Percentiles rank a stretch among this genome's conserved stretches.
phyloP scores from a whole-genome alignment of 164 flowering plant genomes.

The Vitis amurensis region DNA sequence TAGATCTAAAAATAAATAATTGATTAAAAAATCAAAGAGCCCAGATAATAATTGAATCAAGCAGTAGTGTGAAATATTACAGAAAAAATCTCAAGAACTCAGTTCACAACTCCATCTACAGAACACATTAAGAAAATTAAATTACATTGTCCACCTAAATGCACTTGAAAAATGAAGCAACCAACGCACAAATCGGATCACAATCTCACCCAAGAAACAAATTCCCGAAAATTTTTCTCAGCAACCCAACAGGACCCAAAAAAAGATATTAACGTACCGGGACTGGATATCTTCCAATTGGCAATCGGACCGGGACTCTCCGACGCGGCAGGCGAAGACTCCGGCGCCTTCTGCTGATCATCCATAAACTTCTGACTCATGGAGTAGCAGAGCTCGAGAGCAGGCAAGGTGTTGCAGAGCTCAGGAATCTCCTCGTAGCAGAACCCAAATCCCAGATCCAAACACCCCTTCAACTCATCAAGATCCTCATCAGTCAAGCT shows the following conservation, averaged over 20 bases:
- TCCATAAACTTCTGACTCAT: conserved; percentile 79
- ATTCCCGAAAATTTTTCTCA: neutral
- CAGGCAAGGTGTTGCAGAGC: conserved; percentile 83
- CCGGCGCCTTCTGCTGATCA: conserved; percentile 55
- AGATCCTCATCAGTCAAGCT: conserved; percentile 79
- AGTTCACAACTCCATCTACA: neutral
- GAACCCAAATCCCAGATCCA: conserved; percentile 89
- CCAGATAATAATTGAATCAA: too few relatives aligned
- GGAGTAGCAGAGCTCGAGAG: conserved; percentile 89
- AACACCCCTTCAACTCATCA: conserved; percentile 80
- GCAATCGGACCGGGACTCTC: conserved; percentile 51
- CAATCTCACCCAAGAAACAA: neutral
- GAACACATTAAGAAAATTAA: neutral
- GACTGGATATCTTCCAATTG: conserved; percentile 88
- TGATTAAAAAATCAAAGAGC: too few relatives aligned
- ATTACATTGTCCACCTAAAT: neutral
- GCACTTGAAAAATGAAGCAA: too few relatives aligned
- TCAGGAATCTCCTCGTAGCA: conserved; percentile 89
- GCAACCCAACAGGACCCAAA: neutral
- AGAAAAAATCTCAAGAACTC: too few relatives aligned
- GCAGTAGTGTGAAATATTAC: too few relatives aligned
- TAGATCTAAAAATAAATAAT: too few relatives aligned
- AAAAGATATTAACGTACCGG: conserved; percentile 47
- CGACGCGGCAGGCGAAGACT: conserved; percentile 18
- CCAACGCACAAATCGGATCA: neutral